These are phyloP conservation scores for Cladosporium austrohemisphaericum DNA, from an alignment of 2,329 filamentous ascomycete genomes.

Conservation along the genomic window DNA sequence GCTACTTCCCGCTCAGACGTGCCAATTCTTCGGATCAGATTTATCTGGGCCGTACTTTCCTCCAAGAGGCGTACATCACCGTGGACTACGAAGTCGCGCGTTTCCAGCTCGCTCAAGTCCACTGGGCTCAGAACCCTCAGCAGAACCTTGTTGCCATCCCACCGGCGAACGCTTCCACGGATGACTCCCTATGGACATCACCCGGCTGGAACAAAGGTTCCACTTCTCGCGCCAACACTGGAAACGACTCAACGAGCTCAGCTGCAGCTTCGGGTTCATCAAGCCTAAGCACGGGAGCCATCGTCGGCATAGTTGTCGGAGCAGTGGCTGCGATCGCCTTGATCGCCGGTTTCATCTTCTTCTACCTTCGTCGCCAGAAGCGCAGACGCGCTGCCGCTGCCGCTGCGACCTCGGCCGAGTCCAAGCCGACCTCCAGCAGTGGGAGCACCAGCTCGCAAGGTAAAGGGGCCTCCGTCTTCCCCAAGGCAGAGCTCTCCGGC, in stretches of 20 bases:
- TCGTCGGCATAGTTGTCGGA: conserved; percentile 45
- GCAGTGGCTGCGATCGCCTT: conserved; percentile 34
- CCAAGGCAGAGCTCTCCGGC: conserved; percentile 45
- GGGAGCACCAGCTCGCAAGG: conserved; percentile 11
- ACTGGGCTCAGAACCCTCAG: conserved; percentile 25
- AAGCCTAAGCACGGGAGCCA: conserved; percentile 35
- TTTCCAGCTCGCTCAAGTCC: conserved; percentile 44
- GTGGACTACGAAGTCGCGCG: conserved; percentile 48
- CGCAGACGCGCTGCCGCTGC: conserved; percentile 2
- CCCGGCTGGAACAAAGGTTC: neutral
- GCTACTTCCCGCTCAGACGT: conserved; percentile 64
- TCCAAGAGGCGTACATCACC: conserved; percentile 61
- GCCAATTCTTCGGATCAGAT: conserved; percentile 52
- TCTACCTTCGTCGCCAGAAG: conserved; percentile 25
- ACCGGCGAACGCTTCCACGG: conserved; percentile 12
- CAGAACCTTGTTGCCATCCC: conserved; percentile 29
- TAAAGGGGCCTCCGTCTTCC: conserved; percentile 33
- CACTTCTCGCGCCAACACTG: neutral
- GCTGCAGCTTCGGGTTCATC: conserved; percentile 9
- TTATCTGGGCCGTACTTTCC: conserved; percentile 63
- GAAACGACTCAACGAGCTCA: neutral
- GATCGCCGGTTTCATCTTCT: conserved; percentile 32
- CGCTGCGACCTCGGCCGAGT: neutral
- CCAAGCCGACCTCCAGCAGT: conserved; percentile 6
- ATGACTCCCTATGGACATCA: conserved; percentile 13